A percentile compares a stretch with the other conserved stretches of the same genome.
Evolutionary conservation across 441 rosid species (phyloP).

Genomic region (Geranium incanum): DNA sequence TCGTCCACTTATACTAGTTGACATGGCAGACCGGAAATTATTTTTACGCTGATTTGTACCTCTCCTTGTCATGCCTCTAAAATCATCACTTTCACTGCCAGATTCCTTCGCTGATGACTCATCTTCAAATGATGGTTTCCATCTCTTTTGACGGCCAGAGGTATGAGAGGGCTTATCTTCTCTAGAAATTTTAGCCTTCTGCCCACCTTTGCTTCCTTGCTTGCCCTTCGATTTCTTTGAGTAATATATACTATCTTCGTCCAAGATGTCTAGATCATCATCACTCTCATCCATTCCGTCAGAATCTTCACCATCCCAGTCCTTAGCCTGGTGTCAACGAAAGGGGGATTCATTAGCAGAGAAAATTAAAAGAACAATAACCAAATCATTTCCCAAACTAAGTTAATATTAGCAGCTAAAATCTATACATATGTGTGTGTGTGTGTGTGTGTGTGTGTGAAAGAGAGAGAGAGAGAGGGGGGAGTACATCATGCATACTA

Average conservation of each 20-base stretch:
- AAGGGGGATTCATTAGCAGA: slow-evolving; percentile 19
- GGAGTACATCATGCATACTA: slow-evolving; percentile 8
- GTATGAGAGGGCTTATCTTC: slow-evolving; percentile 43
- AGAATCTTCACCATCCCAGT: slow-evolving; percentile 73
- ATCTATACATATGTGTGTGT: background rate
- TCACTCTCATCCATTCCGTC: slow-evolving; percentile 64
- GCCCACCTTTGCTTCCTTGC: slow-evolving; percentile 54
- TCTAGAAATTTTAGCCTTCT: slow-evolving; percentile 37
- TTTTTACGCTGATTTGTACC: slow-evolving; percentile 55
- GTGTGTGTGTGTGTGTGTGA: background rate
- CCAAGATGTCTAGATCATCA: slow-evolving; percentile 55
- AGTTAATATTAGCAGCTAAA: slow-evolving; percentile 7
- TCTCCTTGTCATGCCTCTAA: slow-evolving; percentile 57
- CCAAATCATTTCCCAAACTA: too few species aligned
- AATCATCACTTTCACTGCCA: slow-evolving; percentile 55
- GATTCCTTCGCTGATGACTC: slow-evolving; percentile 67
- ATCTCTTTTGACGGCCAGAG: slow-evolving; percentile 50
- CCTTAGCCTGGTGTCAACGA: slow-evolving; percentile 47
- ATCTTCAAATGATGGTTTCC: slow-evolving; percentile 60
- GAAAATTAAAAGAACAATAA: background rate
- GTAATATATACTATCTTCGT: slow-evolving; percentile 68
- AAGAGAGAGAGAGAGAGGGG: too few species aligned
- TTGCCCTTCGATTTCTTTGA: slow-evolving; percentile 53
- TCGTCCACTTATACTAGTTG: slow-evolving; percentile 35
- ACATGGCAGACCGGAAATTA: slow-evolving; percentile 38